Evolutionary conservation across 2,329 filamentous ascomycete genomes (phyloP).

Genomic region (Penicillium vulpinum): DNA sequence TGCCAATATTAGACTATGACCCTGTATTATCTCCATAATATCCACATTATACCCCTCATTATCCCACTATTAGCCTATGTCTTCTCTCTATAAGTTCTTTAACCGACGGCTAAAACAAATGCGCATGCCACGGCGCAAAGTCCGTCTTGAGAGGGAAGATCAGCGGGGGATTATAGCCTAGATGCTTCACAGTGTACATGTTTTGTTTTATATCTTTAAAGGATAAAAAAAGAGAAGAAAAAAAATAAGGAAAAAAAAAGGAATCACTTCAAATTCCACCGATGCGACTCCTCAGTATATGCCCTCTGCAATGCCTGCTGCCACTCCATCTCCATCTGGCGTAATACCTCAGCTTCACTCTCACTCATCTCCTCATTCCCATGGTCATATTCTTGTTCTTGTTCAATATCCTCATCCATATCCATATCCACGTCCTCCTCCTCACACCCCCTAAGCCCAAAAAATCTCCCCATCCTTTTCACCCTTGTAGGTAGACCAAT

Average conservation of each 20-base stretch:
- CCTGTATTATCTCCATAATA: background rate
- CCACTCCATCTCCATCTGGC: slow-evolving; percentile 33
- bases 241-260: too few species aligned
- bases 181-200: too few species aligned
- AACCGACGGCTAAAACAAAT: slow-evolving; percentile 7
- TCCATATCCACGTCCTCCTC: background rate
- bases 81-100: background rate
- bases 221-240: too few species aligned
- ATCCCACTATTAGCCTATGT: background rate
- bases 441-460: slow-evolving; percentile 43
- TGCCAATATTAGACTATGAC: background rate
- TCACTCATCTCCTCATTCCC: background rate
- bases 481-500: slow-evolving; percentile 41
- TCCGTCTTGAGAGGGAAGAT: background rate
- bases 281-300: slow-evolving; percentile 20
- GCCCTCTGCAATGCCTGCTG: slow-evolving; percentile 27
- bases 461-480: slow-evolving; percentile 45
- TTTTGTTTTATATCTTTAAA: too few species aligned
- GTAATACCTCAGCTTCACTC: slow-evolving; percentile 15
- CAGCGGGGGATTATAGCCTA: background rate
- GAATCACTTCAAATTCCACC: slow-evolving; percentile 7
- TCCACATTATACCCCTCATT: background rate
- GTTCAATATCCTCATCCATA: background rate
- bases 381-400: background rate
- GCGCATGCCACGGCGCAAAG: background rate